Evolutionary conservation across 805 yeast genomes (phyloP).

Genomic region (Suhomyces canberraensis): DNA sequence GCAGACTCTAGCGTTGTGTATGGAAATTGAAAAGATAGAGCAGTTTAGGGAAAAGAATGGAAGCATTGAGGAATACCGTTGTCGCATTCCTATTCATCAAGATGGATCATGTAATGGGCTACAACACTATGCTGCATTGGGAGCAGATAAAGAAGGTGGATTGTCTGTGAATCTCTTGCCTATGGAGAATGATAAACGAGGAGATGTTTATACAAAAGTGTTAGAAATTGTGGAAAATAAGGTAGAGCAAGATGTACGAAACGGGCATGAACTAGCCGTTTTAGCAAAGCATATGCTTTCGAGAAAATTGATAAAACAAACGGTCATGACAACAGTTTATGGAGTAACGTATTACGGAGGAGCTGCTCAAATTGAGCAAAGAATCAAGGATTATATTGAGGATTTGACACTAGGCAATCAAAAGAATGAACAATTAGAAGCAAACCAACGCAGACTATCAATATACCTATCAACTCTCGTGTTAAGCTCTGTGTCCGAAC

Average conservation of each 20-base stretch:
- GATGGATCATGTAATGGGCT: constrained; percentile 47
- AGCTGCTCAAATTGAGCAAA: constrained; percentile 25
- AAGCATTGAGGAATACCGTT: constrained; percentile 16
- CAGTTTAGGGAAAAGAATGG: constrained; percentile 15
- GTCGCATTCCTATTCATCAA: constrained; percentile 38
- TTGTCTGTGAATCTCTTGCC: constrained; percentile 37
- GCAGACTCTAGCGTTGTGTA: constrained; percentile 35
- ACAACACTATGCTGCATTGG: constrained; percentile 45
- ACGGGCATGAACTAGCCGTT: neutral
- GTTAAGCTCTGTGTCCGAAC: constrained; percentile 22
- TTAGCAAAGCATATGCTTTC: constrained; percentile 1
- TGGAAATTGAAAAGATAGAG: constrained; percentile 25
- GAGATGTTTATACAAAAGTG: constrained; percentile 36
- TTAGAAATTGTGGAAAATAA: constrained; percentile 20
- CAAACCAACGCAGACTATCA: constrained; percentile 5
- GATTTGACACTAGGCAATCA: neutral
- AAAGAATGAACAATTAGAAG: neutral
- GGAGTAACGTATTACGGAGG: constrained; percentile 43
- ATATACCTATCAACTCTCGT: constrained; percentile 20
- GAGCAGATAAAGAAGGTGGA: constrained; percentile 36
- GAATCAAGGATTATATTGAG: constrained; percentile 21
- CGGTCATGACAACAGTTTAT: constrained; percentile 45
- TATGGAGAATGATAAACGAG: constrained; percentile 11
- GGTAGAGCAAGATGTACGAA: constrained; percentile 4
- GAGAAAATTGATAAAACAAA: constrained; percentile 38